These are phyloP conservation scores for Roridomyces roridus DNA, from an alignment of 768 basidiomycete species.

Conservation along the genomic window DNA sequence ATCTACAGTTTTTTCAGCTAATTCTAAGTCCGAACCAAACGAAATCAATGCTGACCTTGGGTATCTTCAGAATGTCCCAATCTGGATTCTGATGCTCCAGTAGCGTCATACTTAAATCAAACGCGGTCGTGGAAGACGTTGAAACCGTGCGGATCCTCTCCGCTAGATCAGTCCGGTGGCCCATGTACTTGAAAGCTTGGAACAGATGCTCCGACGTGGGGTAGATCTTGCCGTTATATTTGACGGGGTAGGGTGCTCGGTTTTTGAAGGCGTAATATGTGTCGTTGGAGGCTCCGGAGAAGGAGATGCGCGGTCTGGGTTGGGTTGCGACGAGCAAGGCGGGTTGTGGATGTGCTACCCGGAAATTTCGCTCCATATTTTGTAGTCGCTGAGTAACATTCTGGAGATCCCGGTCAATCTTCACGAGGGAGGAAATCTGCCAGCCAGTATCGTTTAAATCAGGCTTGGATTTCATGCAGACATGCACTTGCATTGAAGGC, in stretches of 20 bases:
- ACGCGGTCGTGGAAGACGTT: neutral
- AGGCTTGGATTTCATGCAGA: neutral
- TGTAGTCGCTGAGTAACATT: neutral
- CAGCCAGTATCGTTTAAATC: neutral
- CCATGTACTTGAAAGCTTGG: constrained; percentile 41
- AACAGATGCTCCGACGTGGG: constrained; percentile 61
- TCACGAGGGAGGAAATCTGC: constrained; percentile 8
- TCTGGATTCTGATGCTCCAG: neutral
- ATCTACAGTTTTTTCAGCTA: neutral
- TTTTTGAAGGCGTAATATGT: constrained; percentile 2
- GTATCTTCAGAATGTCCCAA: neutral
- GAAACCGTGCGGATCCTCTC: neutral
- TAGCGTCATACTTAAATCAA: neutral
- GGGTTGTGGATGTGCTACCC: too few relatives aligned
- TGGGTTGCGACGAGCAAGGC: neutral
- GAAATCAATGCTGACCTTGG: neutral
- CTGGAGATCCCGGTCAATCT: neutral
- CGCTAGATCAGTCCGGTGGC: constrained; percentile 5
- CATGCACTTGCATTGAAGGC: constrained; percentile 3
- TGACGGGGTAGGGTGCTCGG: constrained; percentile 48
- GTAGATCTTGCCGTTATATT: constrained; percentile 48
- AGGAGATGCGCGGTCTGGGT: neutral
- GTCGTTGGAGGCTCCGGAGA: neutral
- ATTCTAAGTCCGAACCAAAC: neutral
- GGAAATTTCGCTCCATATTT: neutral